Conservation (phyloP, 1,139 yeast species). For the Candida mesenterica region DNA sequence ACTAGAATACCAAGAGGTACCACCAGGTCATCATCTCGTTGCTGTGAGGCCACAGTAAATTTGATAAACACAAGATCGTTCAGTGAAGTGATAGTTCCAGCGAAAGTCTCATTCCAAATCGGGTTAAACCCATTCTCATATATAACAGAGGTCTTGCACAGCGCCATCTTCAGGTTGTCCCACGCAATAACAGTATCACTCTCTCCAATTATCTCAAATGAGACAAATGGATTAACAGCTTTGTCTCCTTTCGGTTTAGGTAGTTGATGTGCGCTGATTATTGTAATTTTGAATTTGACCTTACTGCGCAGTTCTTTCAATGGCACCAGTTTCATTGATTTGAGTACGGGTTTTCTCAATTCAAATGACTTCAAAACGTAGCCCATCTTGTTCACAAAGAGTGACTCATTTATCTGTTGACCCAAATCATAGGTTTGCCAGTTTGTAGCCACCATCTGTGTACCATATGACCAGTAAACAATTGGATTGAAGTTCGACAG, state of each 20-base stretch:
- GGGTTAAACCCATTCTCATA: constrained; percentile 82
- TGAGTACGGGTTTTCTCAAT: constrained; percentile 36
- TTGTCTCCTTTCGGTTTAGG: constrained; percentile 58
- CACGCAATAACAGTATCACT: constrained; percentile 18
- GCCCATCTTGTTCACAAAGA: constrained; percentile 69
- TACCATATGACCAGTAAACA: constrained; percentile 78
- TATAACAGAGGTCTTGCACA: constrained; percentile 36
- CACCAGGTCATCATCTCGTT: constrained; percentile 22
- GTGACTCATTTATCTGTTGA: constrained; percentile 83
- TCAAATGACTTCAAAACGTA: constrained; percentile 71
- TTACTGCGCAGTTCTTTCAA: constrained; percentile 1
- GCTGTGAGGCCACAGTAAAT: constrained; percentile 26
- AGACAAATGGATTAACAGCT: constrained; percentile 56
- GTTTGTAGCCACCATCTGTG: constrained; percentile 93
- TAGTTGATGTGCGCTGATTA: constrained; percentile 83
- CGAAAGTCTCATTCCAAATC: constrained; percentile 61
- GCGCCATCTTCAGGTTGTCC: constrained; percentile 16
- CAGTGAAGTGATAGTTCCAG: constrained; percentile 48
- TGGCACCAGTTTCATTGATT: constrained; percentile 18
- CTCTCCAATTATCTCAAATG: constrained; percentile 55
- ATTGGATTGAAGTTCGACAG: constrained; percentile 83
- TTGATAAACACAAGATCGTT: constrained; percentile 33
- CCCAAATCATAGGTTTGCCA: constrained; percentile 95
- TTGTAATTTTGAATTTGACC: constrained; percentile 34
- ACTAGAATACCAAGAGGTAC: constrained; percentile 57